Evolutionary conservation across 2,329 filamentous ascomycete genomes (phyloP).

Genomic region (Ramularia endophylla): DNA sequence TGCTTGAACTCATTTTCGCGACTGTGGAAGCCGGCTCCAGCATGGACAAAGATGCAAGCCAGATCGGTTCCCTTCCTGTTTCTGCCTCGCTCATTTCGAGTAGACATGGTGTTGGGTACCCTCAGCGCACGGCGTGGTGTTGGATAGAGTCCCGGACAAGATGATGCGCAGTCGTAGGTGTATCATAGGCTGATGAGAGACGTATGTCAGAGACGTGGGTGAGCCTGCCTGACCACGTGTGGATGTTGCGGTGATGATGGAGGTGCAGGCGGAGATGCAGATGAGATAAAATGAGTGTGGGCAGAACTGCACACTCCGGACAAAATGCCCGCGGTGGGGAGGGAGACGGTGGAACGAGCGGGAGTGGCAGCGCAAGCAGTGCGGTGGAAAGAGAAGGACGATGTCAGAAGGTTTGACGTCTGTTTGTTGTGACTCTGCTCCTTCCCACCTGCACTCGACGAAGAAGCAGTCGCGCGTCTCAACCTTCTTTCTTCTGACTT

Average conservation of each 20-base stretch:
- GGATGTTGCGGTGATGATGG: constrained; percentile 3
- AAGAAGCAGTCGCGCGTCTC: too few relatives aligned
- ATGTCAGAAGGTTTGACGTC: too few relatives aligned
- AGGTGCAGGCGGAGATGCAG: background rate
- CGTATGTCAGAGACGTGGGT: background rate
- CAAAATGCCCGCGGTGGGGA: too few relatives aligned
- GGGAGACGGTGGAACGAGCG: too few relatives aligned
- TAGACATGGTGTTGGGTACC: constrained; percentile 31
- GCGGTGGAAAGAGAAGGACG: too few relatives aligned
- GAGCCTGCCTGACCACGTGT: too few relatives aligned
- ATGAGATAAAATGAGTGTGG: constrained; percentile 1
- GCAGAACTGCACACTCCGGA: too few relatives aligned
- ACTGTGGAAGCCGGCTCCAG: constrained; percentile 91
- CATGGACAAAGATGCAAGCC: constrained; percentile 88
- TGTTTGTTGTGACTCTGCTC: too few relatives aligned
- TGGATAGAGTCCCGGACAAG: background rate
- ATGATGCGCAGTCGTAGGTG: constrained; percentile 3
- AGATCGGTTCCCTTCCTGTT: constrained; percentile 39
- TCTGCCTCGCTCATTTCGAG: constrained; percentile 6
- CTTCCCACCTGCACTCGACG: too few relatives aligned
- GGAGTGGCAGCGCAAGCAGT: too few relatives aligned
- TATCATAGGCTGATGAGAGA: constrained; percentile 2
- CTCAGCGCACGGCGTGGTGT: constrained; percentile 1
- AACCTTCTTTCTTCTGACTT: too few relatives aligned
- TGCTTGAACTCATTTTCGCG: constrained; percentile 77